A percentile compares a stretch with the other conserved stretches of the same genome.
These are phyloP conservation scores for Pterocarpus santalinus DNA, from an alignment of 306 rosid genomes.

Conservation along the genomic window DNA sequence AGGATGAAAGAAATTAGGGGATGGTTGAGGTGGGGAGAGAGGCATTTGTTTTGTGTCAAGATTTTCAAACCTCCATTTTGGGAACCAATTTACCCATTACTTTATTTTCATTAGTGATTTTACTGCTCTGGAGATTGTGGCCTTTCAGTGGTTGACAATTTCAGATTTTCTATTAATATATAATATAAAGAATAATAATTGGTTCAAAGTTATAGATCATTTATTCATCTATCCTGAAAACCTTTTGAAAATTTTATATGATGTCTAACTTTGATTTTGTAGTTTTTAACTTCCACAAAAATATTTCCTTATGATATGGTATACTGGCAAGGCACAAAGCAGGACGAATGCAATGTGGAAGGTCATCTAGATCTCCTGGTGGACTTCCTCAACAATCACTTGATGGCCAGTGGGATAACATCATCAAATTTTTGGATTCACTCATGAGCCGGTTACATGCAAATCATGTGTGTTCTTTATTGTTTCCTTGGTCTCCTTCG, in stretches of 20 bases:
- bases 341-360: conserved; percentile 79
- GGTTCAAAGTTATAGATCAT: conserved; percentile 9
- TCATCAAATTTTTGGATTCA: conserved; percentile 86
- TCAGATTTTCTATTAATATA: conserved; percentile 8
- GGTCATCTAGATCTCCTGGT: conserved; percentile 85
- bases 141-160: not conserved
- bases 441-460: conserved; percentile 74
- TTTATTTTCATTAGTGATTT: not conserved
- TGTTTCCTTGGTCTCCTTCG: conserved; percentile 9
- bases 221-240: not conserved
- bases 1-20: not conserved
- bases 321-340: conserved; percentile 80
- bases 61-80: conserved; percentile 8
- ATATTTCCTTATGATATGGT: not conserved
- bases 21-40: not conserved
- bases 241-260: not conserved
- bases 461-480: conserved; percentile 76
- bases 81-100: not conserved
- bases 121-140: not conserved
- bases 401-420: conserved; percentile 90
- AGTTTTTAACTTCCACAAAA: too few species aligned
- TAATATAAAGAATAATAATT: not conserved
- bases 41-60: not conserved
- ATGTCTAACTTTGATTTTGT: too few species aligned
- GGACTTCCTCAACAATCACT: conserved; percentile 73